phyloP scores from a whole-genome alignment of 305 asterid species.

The Fraxinus baroniana region DNA sequence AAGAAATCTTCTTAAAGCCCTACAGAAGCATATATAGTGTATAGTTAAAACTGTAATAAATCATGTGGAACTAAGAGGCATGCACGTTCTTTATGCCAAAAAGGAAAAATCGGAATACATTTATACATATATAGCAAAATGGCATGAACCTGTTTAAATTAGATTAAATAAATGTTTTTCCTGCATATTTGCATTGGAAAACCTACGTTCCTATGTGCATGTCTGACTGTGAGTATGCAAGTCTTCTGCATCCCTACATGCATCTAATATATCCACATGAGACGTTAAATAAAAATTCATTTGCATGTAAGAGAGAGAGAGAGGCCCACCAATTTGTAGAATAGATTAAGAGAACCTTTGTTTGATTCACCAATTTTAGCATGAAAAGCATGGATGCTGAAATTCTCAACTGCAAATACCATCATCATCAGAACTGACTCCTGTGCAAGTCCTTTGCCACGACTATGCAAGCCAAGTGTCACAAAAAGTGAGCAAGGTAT shows the following conservation, averaged over 20 bases:
- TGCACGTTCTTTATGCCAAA: neutral
- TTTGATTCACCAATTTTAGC: slow-evolving; percentile 81
- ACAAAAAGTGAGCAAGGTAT: neutral
- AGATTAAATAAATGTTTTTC: neutral
- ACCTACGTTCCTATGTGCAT: neutral
- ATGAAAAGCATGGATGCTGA: slow-evolving; percentile 52
- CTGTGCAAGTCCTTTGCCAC: slow-evolving; percentile 89
- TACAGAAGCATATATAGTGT: slow-evolving; percentile 26
- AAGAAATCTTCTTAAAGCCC: slow-evolving; percentile 68
- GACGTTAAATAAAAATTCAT: neutral
- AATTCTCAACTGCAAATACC: slow-evolving; percentile 62
- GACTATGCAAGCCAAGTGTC: slow-evolving; percentile 40
- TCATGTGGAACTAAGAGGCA: neutral
- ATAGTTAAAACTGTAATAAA: neutral
- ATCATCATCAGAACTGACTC: slow-evolving; percentile 83
- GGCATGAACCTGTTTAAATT: neutral
- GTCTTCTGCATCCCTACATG: slow-evolving; percentile 4
- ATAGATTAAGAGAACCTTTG: slow-evolving; percentile 69
- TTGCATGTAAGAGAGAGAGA: slow-evolving; percentile 5
- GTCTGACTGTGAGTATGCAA: neutral
- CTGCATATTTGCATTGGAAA: neutral
- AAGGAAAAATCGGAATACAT: neutral
- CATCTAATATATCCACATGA: neutral
- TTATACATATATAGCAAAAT: neutral
- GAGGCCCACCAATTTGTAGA: slow-evolving; percentile 61